These are phyloP conservation scores for Sporothrix brasiliensis DNA, from an alignment of 2,329 filamentous ascomycete genomes.

Conservation along the genomic window DNA sequence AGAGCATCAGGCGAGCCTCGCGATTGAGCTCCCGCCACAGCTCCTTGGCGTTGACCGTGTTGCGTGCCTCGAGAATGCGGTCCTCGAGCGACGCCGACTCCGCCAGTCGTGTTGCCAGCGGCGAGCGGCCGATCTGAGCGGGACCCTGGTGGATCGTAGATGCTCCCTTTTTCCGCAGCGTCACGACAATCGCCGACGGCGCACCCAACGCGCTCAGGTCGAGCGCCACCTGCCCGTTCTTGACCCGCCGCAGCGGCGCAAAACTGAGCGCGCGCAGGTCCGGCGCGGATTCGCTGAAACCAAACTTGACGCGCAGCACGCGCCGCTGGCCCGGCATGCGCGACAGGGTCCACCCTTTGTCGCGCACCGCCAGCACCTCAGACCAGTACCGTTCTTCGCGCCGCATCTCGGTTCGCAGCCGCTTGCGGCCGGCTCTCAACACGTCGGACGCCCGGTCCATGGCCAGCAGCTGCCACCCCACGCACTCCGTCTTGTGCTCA, in stretches of 20 bases:
- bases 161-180: not conserved
- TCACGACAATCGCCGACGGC: slow-evolving; percentile 41
- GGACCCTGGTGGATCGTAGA: not conserved
- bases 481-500: slow-evolving; percentile 60
- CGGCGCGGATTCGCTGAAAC: slow-evolving; percentile 73
- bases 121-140: not conserved
- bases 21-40: slow-evolving; percentile 86
- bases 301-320: slow-evolving; percentile 82
- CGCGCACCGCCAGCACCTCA: slow-evolving; percentile 76
- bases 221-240: slow-evolving; percentile 74
- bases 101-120: slow-evolving; percentile 11
- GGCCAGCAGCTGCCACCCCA: slow-evolving; percentile 77
- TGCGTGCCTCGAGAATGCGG: slow-evolving; percentile 72
- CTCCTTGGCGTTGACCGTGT: slow-evolving; percentile 81
- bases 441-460: slow-evolving; percentile 75
- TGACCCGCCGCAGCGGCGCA: slow-evolving; percentile 73
- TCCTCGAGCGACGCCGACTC: slow-evolving; percentile 65
- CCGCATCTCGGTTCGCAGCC: slow-evolving; percentile 75
- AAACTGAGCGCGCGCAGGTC: slow-evolving; percentile 72
- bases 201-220: slow-evolving; percentile 62
- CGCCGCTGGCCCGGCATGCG: slow-evolving; percentile 72
- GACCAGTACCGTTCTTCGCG: slow-evolving; percentile 88
- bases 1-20: slow-evolving; percentile 73
- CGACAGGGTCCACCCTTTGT: slow-evolving; percentile 84
- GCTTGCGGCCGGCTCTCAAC: slow-evolving; percentile 69